Evolutionary conservation across 148 eudicot genomes (phyloP), one percentile per base, ranked within the genome.

Genomic region (Silene latifolia): DNA sequence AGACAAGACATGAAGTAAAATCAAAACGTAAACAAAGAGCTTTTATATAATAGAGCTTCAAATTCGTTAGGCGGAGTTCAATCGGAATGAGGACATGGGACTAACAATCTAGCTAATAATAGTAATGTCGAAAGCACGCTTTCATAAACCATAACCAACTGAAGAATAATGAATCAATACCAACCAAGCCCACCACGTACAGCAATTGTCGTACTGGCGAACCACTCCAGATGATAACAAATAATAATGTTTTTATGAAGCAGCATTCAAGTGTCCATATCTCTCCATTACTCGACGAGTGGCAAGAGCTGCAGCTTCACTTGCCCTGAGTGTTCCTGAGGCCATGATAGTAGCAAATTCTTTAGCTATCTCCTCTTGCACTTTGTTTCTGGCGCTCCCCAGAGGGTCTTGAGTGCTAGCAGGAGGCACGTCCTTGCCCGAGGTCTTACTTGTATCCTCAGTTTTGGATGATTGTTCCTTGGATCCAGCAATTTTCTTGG

Each of bases 331-430:
- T 0, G 97, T 89, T 68, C 99, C 98, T 24, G 82, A 81, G 0
- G 97, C 98, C 98, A 92, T 90, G 4, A 96, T 82, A 57, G 93
- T 84, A 69, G 97, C 97, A 69, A 92, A 96, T 77, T 96, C 97
- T 14, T 72, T 75, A 21, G 78, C 75, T 6, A 96, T 92, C 83
- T 96, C 98, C 67, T 96, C 98, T 76, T 90, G 97, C 63, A 96
- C 87, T 78, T 89, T 89, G 87, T 47, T 85, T 68, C 99, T 82
- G 27, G 97, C 98, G 67, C 85, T 83, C 39, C 97, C 95, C 5
- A 92, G 89, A 17, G 92, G 86, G 39, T 93, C 98, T 15, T 72
- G 77, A 20, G 86, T 48, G 74, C 61, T 72, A 4, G 82, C 82
- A 25, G 87, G 80, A 0, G 77, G 82, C 23, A 72, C 73, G 3